phyloP scores from a whole-genome alignment of 805 yeast species.

The Cyberlindnera mississippiensis region DNA sequence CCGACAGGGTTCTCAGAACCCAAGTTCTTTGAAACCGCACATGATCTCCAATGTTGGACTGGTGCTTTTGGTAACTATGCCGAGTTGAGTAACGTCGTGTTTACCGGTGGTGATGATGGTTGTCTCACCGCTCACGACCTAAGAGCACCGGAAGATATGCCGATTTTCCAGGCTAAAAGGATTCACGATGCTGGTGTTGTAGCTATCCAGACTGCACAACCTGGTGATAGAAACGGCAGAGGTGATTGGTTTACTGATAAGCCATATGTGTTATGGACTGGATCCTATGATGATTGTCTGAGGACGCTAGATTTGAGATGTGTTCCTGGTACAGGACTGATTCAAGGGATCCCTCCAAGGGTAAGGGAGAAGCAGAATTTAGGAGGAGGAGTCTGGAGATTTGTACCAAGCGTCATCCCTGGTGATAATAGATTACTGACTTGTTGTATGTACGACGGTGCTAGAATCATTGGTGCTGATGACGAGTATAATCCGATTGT shows the following conservation, averaged over 20 bases:
- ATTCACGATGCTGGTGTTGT: slow-evolving; percentile 92
- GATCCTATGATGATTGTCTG: slow-evolving; percentile 85
- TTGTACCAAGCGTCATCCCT: slow-evolving; percentile 54
- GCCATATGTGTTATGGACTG: slow-evolving; percentile 67
- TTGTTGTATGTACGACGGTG: slow-evolving; percentile 97
- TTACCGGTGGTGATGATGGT: slow-evolving; percentile 91
- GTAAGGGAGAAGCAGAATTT: slow-evolving; percentile 44
- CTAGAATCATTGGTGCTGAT: slow-evolving; percentile 52
- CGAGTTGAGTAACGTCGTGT: slow-evolving; percentile 52
- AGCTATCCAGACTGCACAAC: slow-evolving; percentile 58
- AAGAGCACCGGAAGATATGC: slow-evolving; percentile 32
- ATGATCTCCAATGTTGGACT: slow-evolving; percentile 86
- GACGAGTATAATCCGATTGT: slow-evolving; percentile 27
- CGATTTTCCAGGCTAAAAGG: slow-evolving; percentile 39
- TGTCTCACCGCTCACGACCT: slow-evolving; percentile 70
- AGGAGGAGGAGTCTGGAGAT: slow-evolving; percentile 96
- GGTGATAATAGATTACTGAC: slow-evolving; percentile 51
- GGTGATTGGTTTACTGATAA: slow-evolving; percentile 40
- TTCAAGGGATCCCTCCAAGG: slow-evolving; percentile 50
- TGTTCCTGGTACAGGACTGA: slow-evolving; percentile 36
- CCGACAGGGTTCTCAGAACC: slow-evolving; percentile 27
- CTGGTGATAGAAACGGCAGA: slow-evolving; percentile 31
- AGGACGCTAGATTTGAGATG: slow-evolving; percentile 67
- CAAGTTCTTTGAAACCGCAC: slow-evolving; percentile 33
- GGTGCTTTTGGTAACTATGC: slow-evolving; percentile 62